Conservation (phyloP, 2,329 filamentous ascomycete genomes). For the Arthrinium phaeospermum region DNA sequence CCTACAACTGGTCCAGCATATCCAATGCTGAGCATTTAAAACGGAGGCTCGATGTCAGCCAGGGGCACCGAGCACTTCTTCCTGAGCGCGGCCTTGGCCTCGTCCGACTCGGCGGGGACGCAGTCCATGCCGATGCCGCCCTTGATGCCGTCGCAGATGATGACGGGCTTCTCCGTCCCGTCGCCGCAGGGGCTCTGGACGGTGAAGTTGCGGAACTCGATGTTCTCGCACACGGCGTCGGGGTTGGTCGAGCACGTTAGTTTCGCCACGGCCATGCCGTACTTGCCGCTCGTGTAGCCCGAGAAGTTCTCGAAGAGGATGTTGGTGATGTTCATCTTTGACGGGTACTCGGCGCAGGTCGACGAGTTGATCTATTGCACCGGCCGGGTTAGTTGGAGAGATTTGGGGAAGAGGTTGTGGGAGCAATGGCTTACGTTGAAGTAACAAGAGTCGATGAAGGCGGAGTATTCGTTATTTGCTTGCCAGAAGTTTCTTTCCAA, state of each 20-base stretch:
- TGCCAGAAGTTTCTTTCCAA: conserved; percentile 58
- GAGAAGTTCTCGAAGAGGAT: conserved; percentile 64
- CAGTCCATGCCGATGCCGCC: conserved; percentile 36
- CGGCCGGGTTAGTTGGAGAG: no score
- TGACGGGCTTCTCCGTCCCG: conserved; percentile 38
- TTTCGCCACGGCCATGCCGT: conserved; percentile 59
- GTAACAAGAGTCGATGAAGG: conserved; percentile 68
- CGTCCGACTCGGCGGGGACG: conserved; percentile 19
- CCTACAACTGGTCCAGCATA: no score
- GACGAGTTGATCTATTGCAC: conserved; percentile 45
- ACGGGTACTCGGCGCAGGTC: conserved; percentile 59
- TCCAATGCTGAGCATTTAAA: not conserved
- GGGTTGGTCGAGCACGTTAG: conserved; percentile 59
- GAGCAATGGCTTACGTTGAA: conserved; percentile 58
- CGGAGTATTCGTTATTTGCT: conserved; percentile 61
- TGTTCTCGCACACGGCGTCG: conserved; percentile 60
- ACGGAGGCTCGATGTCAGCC: conserved; percentile 10
- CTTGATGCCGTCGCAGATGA: conserved; percentile 56
- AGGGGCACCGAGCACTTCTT: conserved; percentile 22
- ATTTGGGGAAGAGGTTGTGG: no score
- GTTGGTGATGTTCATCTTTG: conserved; percentile 63
- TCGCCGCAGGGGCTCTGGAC: conserved; percentile 55
- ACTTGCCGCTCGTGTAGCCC: conserved; percentile 61
- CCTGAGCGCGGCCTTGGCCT: conserved; percentile 21
- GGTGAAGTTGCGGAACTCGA: conserved; percentile 60